Conservation (phyloP, 352 stramenopile species). For the Phytophthora sojae region DNA sequence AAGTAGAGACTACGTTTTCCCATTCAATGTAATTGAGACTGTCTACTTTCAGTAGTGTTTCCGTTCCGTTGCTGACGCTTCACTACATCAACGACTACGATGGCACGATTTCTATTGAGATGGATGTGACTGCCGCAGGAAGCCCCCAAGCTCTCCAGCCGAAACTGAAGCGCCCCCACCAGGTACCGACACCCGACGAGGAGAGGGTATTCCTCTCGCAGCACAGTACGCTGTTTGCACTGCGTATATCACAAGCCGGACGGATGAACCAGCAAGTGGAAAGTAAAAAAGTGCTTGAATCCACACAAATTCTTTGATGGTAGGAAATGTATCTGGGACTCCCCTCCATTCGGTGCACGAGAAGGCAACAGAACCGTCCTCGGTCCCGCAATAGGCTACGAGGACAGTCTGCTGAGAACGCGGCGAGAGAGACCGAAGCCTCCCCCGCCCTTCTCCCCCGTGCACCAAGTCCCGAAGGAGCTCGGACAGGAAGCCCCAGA, state of each 20-base stretch:
- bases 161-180: slow-evolving; percentile 10
- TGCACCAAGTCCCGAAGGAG: slow-evolving; percentile 39
- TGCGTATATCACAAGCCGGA: slow-evolving; percentile 83
- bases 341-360: slow-evolving; percentile 50
- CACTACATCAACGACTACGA: not conserved
- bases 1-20: slow-evolving; percentile 20
- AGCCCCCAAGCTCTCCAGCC: slow-evolving; percentile 15
- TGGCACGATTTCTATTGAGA: not conserved
- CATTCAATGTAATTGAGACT: slow-evolving; percentile 13
- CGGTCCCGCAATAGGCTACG: slow-evolving; percentile 58
- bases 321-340: slow-evolving; percentile 43
- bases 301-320: not conserved
- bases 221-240: slow-evolving; percentile 67
- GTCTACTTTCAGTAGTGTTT: not conserved
- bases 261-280: slow-evolving; percentile 58
- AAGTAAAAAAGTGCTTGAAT: slow-evolving; percentile 70
- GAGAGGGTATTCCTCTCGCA: slow-evolving; percentile 46
- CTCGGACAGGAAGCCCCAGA: slow-evolving; percentile 45
- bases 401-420: slow-evolving; percentile 46
- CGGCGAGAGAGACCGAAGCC: slow-evolving; percentile 20
- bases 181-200: slow-evolving; percentile 31
- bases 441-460: slow-evolving; percentile 35
- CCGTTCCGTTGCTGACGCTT: too few relatives aligned
- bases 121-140: slow-evolving; percentile 53
- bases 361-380: slow-evolving; percentile 44